A percentile compares a stretch with the other conserved stretches of the same genome.
Evolutionary conservation across 352 stramenopile genomes (phyloP).

Genomic region (Globisporangium megalacanthum): DNA sequence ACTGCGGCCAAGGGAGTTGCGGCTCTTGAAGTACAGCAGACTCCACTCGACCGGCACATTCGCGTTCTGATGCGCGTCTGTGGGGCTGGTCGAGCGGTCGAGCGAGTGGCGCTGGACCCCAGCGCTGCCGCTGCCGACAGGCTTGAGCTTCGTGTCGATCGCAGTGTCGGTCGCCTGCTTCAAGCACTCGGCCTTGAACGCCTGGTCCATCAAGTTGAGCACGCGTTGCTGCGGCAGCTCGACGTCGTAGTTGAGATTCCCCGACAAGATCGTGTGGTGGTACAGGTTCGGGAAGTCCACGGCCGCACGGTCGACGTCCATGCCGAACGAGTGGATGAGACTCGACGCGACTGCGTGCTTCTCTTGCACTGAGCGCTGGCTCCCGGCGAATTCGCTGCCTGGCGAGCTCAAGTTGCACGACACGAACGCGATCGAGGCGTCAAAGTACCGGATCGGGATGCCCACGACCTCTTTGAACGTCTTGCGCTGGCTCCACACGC

Average conservation of each 20-base stretch:
- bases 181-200: constrained; percentile 67
- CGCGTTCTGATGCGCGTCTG: constrained; percentile 10
- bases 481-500: constrained; percentile 70
- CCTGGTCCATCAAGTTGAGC: constrained; percentile 48
- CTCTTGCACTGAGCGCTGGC: constrained; percentile 23
- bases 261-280: constrained; percentile 77
- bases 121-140: not conserved
- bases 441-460: constrained; percentile 79
- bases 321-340: constrained; percentile 75
- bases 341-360: constrained; percentile 59
- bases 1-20: constrained; percentile 26
- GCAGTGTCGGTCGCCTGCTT: constrained; percentile 50
- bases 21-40: constrained; percentile 41
- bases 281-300: constrained; percentile 84
- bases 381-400: constrained; percentile 11
- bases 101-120: constrained; percentile 6
- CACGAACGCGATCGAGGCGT: constrained; percentile 80
- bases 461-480: constrained; percentile 74
- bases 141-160: constrained; percentile 54
- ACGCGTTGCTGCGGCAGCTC: constrained; percentile 37
- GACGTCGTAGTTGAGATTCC: constrained; percentile 79
- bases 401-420: constrained; percentile 58
- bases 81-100: constrained; percentile 8
- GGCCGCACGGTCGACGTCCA: constrained; percentile 64
- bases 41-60: constrained; percentile 48